A percentile compares a stretch with the other conserved stretches of the same genome.
Conservation (phyloP, 1,284 basidiomycete species). For the Leccinum variabile region DNA sequence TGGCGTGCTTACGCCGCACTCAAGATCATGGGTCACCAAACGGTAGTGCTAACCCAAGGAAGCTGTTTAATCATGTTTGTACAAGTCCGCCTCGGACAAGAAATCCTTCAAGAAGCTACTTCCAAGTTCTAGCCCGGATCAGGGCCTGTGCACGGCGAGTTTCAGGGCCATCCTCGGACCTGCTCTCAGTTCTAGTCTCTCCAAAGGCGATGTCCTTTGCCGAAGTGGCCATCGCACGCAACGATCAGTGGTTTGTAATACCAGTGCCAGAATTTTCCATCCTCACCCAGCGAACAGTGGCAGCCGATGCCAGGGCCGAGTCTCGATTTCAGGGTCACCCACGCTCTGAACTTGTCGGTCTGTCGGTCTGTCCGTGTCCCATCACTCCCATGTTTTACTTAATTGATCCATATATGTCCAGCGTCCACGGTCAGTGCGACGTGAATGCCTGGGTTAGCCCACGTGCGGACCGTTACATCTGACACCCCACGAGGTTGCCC, state of each 20-base stretch:
- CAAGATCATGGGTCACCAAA: background rate
- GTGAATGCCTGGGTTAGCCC: background rate
- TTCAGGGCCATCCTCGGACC: constrained; percentile 12
- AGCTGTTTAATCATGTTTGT: constrained; percentile 21
- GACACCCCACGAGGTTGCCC: constrained; percentile 19
- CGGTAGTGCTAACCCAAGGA: background rate
- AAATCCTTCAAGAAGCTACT: background rate
- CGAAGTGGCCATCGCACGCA: background rate
- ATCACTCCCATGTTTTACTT: background rate
- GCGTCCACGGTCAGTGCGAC: background rate
- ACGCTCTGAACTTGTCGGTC: background rate
- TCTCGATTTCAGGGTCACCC: background rate
- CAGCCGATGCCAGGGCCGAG: background rate
- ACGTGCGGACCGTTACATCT: constrained; percentile 7
- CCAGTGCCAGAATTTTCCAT: background rate
- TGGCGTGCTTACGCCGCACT: background rate
- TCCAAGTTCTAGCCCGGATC: constrained; percentile 13
- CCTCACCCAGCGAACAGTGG: no score
- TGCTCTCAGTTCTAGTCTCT: background rate
- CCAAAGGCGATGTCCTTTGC: background rate
- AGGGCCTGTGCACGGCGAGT: constrained; percentile 12
- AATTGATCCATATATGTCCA: background rate
- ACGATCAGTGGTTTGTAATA: background rate
- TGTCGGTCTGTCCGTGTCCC: background rate
- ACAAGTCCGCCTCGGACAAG: background rate